Conservation (phyloP, 75 land plant genomes). For the Selaginella tamariscina region DNA sequence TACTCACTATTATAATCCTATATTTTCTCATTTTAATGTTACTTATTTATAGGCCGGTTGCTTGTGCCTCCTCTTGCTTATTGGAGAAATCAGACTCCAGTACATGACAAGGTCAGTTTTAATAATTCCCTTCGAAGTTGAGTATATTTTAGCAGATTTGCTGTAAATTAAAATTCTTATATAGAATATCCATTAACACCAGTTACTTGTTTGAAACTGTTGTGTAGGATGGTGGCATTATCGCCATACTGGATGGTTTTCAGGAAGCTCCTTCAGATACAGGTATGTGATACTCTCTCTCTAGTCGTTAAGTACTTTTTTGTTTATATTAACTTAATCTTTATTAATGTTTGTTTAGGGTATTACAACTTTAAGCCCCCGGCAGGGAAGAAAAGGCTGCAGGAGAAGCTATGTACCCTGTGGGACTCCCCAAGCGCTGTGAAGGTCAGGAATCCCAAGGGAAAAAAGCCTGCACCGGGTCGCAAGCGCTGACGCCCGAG, state of each 20-base stretch:
- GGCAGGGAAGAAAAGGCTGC: not conserved
- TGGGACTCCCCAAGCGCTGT: too few species aligned
- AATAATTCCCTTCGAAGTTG: not conserved
- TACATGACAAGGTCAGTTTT: conserved; percentile 19
- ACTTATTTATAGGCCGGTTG: conserved; percentile 22
- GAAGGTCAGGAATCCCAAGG: too few species aligned
- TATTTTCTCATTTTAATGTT: too few species aligned
- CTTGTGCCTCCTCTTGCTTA: conserved; percentile 33
- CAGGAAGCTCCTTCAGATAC: not conserved
- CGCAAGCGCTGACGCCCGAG: too few species aligned
- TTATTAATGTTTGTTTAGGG: too few species aligned
- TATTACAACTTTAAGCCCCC: not conserved
- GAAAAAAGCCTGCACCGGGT: too few species aligned
- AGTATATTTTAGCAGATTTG: not conserved
- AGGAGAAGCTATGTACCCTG: not conserved
- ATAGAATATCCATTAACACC: not conserved
- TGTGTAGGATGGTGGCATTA: conserved; percentile 7
- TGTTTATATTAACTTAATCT: too few species aligned
- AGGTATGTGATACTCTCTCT: not conserved
- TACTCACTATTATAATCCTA: too few species aligned
- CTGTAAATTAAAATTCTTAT: not conserved
- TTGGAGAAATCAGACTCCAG: conserved; percentile 28
- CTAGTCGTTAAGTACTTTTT: not conserved
- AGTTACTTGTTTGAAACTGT: not conserved
- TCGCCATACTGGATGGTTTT: conserved; percentile 6